These are phyloP conservation scores for Kingdonia uniflora DNA, from an alignment of 164 flowering plant species.

Conservation along the genomic window DNA sequence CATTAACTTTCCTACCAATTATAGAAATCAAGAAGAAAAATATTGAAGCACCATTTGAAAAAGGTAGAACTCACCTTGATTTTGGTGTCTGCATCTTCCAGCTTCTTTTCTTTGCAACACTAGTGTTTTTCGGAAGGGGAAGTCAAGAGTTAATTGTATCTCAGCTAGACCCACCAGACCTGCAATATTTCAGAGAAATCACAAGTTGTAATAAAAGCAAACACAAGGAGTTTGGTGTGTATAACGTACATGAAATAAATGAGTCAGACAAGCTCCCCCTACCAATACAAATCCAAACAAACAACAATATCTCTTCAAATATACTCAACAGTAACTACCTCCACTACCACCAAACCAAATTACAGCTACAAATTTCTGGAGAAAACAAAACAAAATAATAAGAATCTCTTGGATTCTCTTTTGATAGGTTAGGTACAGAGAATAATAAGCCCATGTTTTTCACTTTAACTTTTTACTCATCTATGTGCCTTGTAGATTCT, in stretches of 20 bases:
- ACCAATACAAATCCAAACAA: conserved; percentile 6
- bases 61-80: conserved; percentile 13
- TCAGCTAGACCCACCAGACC: conserved; percentile 35
- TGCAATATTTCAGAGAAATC: conserved; percentile 28
- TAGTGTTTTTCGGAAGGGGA: neutral
- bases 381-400: neutral
- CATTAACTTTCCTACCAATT: neutral
- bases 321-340: conserved; percentile 3
- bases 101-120: neutral
- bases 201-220: conserved; percentile 18
- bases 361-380: neutral
- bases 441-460: neutral
- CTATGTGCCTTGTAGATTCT: neutral
- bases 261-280: conserved; percentile 5
- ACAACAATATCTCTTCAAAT: neutral
- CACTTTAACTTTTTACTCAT: neutral
- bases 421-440: neutral
- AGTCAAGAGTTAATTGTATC: no score
- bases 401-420: neutral
- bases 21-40: conserved; percentile 1
- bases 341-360: conserved; percentile 3
- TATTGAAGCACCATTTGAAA: neutral
- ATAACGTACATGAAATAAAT: conserved; percentile 8
- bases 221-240: conserved; percentile 21
- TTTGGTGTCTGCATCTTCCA: conserved; percentile 52